Conservation (phyloP, 306 rosid species). For the Fragaria iinumae region DNA sequence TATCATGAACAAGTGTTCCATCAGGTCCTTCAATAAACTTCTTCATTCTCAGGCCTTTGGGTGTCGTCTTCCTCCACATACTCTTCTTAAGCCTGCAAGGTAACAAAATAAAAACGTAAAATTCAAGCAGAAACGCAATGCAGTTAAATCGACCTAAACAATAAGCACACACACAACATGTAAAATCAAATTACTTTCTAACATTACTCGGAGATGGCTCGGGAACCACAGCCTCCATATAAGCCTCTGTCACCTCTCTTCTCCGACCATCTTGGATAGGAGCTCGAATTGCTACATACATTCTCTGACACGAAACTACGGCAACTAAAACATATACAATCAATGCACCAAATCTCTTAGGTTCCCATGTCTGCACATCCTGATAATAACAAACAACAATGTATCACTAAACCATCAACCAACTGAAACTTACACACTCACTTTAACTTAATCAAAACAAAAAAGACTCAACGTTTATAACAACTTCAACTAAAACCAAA, state of each 20-base stretch:
- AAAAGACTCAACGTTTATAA: constrained; percentile 2
- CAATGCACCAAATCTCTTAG: constrained; percentile 65
- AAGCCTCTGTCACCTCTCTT: constrained; percentile 79
- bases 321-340: constrained; percentile 53
- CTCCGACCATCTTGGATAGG: constrained; percentile 54
- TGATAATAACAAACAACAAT: constrained; percentile 33
- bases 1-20: constrained; percentile 81
- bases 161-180: constrained; percentile 1
- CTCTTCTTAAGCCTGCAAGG: constrained; percentile 78
- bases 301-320: constrained; percentile 61
- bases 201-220: constrained; percentile 79
- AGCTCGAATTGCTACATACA: constrained; percentile 54
- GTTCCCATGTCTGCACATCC: constrained; percentile 82
- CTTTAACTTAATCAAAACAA: neutral
- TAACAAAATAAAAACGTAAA: constrained; percentile 6
- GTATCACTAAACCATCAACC: constrained; percentile 17
- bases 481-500: constrained; percentile 20
- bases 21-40: constrained; percentile 76
- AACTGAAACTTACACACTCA: neutral
- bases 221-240: constrained; percentile 93
- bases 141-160: neutral
- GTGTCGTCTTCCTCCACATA: constrained; percentile 80
- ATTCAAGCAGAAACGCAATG: neutral
- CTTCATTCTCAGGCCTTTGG: constrained; percentile 88
- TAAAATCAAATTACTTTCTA: constrained; percentile 48